Base-by-base conservation (phyloP, 2,329 filamentous ascomycete species). In the Sporothrix humicola region DNA sequence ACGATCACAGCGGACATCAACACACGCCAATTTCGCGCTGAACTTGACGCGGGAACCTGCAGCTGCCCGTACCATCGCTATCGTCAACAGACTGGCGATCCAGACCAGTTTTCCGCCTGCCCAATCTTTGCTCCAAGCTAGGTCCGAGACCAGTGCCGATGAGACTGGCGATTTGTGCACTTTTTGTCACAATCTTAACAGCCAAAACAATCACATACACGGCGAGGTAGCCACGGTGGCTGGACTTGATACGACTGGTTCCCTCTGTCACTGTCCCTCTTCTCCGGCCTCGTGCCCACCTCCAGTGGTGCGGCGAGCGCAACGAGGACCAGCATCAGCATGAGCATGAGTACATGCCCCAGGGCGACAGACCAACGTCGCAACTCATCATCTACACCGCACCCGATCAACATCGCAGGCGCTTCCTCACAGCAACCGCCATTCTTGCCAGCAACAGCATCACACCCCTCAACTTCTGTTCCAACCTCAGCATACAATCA, bases 391-490 rank as follows among this genome's bases (percentile, higher is more conserved):
- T 54, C 58, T 8, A 50, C 44, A 52, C 50, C 46, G 37, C 48
- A 15, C 54, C 23, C 46, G 23, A 52, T 50, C n/a, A 37, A 42
- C 23, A 54, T 56, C 13, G n/a, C 72, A 37, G 59, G 66, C 73
- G 76, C 74, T 76, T 72, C 78, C 76, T 75, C 71, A 71, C 74
- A 77, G 74, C 78, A 77, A 74, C 78, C 78, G 77, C 74, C 69
- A 69, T 76, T 74, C 63, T 42, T 2, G 8, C 10, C 46, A 1
- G 44, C 58, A 23, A 26, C 70, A 31, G 37, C 4, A n/a, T n/a
- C n/a, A 7, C 65, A 66, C 15, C 59, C 44, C n/a, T 9, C 20
- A 17, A 7, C 31, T 37, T 37, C 31, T 37, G 31, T 37, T 5
- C 31, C 31, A 37, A 37, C 31, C 2, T 37, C 31, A 37, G 31